Conservation (phyloP, 106 monocot species). For the Acanthochlamys bracteata region DNA sequence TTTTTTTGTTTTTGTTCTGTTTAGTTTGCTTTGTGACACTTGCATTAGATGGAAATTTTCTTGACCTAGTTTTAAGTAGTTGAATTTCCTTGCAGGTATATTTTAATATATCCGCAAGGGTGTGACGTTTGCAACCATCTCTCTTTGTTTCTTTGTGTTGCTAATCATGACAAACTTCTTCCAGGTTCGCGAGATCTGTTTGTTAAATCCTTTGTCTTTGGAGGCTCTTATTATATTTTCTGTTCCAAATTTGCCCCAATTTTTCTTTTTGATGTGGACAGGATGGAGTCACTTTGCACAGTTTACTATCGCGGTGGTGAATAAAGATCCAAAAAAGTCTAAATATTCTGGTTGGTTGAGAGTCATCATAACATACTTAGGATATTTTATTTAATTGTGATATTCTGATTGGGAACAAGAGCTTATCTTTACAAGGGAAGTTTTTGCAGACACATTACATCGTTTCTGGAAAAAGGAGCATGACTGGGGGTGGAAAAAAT, state of each 20-base stretch:
- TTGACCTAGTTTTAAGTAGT: background rate
- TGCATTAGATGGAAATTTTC: background rate
- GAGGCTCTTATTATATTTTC: background rate
- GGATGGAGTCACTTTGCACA: constrained; percentile 98
- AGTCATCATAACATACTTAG: background rate
- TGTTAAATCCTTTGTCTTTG: background rate
- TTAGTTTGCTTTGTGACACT: too few species aligned
- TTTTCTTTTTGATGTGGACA: constrained; percentile 21
- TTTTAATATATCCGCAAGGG: constrained; percentile 96
- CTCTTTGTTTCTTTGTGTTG: constrained; percentile 97
- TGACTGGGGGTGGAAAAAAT: constrained; percentile 99
- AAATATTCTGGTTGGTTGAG: constrained; percentile 78
- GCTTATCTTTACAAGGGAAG: constrained; percentile 11
- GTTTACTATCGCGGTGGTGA: constrained; percentile 91
- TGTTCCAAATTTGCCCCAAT: background rate
- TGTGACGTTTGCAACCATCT: constrained; percentile 95
- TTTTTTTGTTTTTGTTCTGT: background rate
- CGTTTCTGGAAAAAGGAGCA: constrained; percentile 98
- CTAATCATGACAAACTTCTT: constrained; percentile 90
- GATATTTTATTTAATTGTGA: background rate
- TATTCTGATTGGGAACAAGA: background rate
- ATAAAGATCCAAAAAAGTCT: constrained; percentile 93
- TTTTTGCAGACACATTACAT: constrained; percentile 78
- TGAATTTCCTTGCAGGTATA: constrained; percentile 69
- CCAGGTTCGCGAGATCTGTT: constrained; percentile 43